A percentile compares a stretch with the other conserved stretches of the same genome.
Conservation (phyloP, 1,139 yeast genomes). For the Pichia sp. region DNA sequence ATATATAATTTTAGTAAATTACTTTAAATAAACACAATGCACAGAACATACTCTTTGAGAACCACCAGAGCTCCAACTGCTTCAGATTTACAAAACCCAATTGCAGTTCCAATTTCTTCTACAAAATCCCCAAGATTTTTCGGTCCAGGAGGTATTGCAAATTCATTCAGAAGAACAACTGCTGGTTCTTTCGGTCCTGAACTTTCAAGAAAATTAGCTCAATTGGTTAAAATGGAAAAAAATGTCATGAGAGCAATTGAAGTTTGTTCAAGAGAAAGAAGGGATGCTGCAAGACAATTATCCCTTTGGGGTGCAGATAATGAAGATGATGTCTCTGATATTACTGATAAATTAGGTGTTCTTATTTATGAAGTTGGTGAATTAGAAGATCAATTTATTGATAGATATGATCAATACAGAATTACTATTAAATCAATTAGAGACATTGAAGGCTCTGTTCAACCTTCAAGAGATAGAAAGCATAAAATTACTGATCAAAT, state of each 20-base stretch:
- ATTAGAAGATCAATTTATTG: constrained; percentile 81
- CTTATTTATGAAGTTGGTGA: constrained; percentile 78
- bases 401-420: constrained; percentile 81
- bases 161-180: constrained; percentile 59
- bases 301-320: constrained; percentile 82
- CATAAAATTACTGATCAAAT: constrained; percentile 80
- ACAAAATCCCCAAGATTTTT: constrained; percentile 54
- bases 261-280: constrained; percentile 70
- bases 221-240: constrained; percentile 76
- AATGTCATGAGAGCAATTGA: constrained; percentile 76
- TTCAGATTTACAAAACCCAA: constrained; percentile 72
- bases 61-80: constrained; percentile 77
- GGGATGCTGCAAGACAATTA: constrained; percentile 78
- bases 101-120: constrained; percentile 66
- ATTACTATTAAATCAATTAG: constrained; percentile 73
- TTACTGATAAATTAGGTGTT: constrained; percentile 82
- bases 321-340: constrained; percentile 79
- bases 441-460: constrained; percentile 82
- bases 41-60: constrained; percentile 80
- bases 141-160: constrained; percentile 65
- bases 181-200: constrained; percentile 80
- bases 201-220: constrained; percentile 67
- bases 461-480: constrained; percentile 82
- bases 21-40: constrained; percentile 37
- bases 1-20: neutral